Evolutionary conservation across 2,329 filamentous ascomycete genomes (phyloP).

Genomic region (Graphilbum sp.): DNA sequence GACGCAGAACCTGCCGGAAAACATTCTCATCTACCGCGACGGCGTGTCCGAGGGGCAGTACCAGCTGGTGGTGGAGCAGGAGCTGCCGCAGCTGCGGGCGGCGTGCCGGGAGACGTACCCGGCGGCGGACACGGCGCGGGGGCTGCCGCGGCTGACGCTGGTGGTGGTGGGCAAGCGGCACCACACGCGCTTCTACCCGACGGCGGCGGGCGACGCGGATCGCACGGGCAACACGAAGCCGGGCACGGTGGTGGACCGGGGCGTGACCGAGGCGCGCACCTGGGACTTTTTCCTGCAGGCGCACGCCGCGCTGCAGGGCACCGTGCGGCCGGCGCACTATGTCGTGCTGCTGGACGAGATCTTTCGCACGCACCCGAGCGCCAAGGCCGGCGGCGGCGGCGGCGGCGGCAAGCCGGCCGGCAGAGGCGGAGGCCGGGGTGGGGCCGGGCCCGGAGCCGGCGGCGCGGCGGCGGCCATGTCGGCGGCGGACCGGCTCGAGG

Average conservation of each 20-base stretch:
- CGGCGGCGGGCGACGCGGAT: slow-evolving; percentile 30
- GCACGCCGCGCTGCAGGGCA: slow-evolving; percentile 46
- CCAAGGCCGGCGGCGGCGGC: slow-evolving; percentile 16
- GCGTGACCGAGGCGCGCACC: slow-evolving; percentile 55
- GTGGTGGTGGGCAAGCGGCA: slow-evolving; percentile 79
- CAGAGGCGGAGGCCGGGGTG: no score
- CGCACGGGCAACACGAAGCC: slow-evolving; percentile 55
- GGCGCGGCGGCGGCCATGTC: neutral
- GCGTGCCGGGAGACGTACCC: slow-evolving; percentile 42
- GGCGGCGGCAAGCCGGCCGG: neutral
- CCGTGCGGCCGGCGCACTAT: slow-evolving; percentile 72
- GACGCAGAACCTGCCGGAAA: slow-evolving; percentile 47
- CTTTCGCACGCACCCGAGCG: slow-evolving; percentile 26
- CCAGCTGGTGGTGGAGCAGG: slow-evolving; percentile 44
- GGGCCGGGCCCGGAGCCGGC: slow-evolving; percentile 16
- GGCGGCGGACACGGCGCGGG: slow-evolving; percentile 4
- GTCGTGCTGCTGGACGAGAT: slow-evolving; percentile 58
- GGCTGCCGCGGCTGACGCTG: slow-evolving; percentile 47
- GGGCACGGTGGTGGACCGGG: slow-evolving; percentile 75
- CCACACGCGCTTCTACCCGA: slow-evolving; percentile 75
- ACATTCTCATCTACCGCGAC: slow-evolving; percentile 75
- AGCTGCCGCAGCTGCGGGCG: slow-evolving; percentile 48
- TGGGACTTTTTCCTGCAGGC: slow-evolving; percentile 83
- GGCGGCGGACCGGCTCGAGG: slow-evolving; percentile 49
- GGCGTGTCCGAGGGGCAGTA: slow-evolving; percentile 85